A percentile compares a stretch with the other conserved stretches of the same genome.
Conservation (phyloP, 2,329 filamentous ascomycete species). For the Ophiostoma novo-ulmi region DNA sequence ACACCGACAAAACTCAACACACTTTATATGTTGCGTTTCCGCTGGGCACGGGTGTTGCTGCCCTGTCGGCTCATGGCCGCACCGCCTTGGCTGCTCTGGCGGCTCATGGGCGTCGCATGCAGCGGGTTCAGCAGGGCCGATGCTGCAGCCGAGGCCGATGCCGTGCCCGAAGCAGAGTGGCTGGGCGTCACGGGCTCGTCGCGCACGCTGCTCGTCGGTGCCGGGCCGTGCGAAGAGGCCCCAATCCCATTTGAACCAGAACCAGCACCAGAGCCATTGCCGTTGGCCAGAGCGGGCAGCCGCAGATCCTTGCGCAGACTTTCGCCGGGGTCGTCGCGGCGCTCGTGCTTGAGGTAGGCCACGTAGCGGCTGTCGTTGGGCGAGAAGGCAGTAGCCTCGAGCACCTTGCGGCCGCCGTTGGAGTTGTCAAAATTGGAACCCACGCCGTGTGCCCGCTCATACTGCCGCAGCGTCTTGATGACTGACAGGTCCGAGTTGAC, state of each 20-base stretch:
- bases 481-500: conserved; percentile 52
- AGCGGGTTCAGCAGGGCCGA: conserved; percentile 15
- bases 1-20: neutral
- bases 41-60: conserved; percentile 36
- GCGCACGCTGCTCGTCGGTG: conserved; percentile 37
- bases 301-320: conserved; percentile 47
- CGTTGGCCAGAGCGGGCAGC: conserved; percentile 40
- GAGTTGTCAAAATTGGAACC: conserved; percentile 53
- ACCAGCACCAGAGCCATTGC: conserved; percentile 27
- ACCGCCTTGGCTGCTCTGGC: conserved; percentile 11
- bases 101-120: conserved; percentile 33
- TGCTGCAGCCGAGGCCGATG: conserved; percentile 28
- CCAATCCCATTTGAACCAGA: no score
- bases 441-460: conserved; percentile 48
- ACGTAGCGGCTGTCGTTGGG: conserved; percentile 46
- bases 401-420: conserved; percentile 49
- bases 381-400: conserved; percentile 50
- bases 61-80: conserved; percentile 49
- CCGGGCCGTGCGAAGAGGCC: neutral
- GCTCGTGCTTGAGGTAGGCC: conserved; percentile 43
- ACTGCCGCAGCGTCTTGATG: conserved; percentile 55
- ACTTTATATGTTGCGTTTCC: conserved; percentile 26
- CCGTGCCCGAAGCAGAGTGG: conserved; percentile 14
- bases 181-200: conserved; percentile 38
- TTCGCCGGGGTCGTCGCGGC: conserved; percentile 42